phyloP scores from a whole-genome alignment of 2,329 filamentous ascomycete genomes.

The Exophiala viscosa region DNA sequence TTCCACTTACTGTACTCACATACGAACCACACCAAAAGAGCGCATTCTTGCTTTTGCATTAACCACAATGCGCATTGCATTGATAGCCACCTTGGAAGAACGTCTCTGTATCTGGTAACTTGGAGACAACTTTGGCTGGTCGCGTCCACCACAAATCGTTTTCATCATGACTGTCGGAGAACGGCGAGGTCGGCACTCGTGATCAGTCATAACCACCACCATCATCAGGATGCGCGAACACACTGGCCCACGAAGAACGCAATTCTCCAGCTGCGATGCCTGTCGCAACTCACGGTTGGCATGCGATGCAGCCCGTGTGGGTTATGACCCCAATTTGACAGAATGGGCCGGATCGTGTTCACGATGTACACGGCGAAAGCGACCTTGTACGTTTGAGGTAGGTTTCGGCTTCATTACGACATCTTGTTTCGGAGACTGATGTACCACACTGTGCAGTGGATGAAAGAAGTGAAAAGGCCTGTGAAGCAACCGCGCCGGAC shows the following conservation, averaged over 20 bases:
- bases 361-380: slow-evolving; percentile 25
- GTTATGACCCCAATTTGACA: slow-evolving; percentile 12
- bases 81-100: too few species aligned
- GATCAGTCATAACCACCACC: neutral
- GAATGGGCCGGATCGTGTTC: slow-evolving; percentile 22
- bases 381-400: slow-evolving; percentile 21
- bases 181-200: neutral
- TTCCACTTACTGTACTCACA: too few species aligned
- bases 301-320: slow-evolving; percentile 31
- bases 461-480: slow-evolving; percentile 2
- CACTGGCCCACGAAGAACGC: slow-evolving; percentile 26
- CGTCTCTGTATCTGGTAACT: too few species aligned
- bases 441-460: slow-evolving; percentile 2
- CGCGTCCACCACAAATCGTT: neutral
- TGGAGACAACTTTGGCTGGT: too few species aligned
- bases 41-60: too few species aligned
- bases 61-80: too few species aligned
- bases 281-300: slow-evolving; percentile 33
- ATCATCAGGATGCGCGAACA: neutral
- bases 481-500: slow-evolving; percentile 1
- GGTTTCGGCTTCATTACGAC: neutral
- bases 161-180: neutral
- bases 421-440: neutral
- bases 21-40: too few species aligned
- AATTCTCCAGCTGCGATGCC: slow-evolving; percentile 36